Conservation (phyloP, 1,284 basidiomycete genomes). For the Pseudozyma hubeiensis region DNA sequence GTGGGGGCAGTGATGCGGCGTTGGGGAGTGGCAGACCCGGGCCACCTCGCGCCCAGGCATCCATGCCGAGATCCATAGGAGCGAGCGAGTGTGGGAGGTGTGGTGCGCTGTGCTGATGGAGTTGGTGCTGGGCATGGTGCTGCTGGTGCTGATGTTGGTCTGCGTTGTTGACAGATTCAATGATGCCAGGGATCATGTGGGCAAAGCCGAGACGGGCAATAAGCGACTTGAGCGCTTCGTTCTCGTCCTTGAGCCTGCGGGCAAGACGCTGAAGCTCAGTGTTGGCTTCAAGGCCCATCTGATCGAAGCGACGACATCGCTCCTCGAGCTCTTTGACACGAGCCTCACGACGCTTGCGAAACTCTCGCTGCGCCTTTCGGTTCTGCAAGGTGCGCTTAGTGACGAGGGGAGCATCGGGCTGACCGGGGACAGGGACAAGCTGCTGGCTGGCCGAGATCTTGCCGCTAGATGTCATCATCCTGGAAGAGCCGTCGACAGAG, state of each 20-base stretch:
- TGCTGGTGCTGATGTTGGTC: conserved; percentile 10
- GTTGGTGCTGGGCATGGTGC: conserved; percentile 29
- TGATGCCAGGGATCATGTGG: conserved; percentile 49
- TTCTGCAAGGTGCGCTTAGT: conserved; percentile 64
- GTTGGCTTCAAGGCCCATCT: conserved; percentile 65
- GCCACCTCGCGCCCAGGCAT: conserved; percentile 28
- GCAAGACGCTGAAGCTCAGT: conserved; percentile 59
- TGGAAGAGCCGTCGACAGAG: conserved; percentile 18
- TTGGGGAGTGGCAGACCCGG: conserved; percentile 13
- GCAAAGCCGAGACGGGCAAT: conserved; percentile 59
- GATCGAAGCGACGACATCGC: conserved; percentile 60
- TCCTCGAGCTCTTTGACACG: conserved; percentile 62
- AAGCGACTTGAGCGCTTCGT: conserved; percentile 60
- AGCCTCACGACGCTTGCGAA: conserved; percentile 63
- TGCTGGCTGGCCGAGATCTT: conserved; percentile 46
- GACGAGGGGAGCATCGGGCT: conserved; percentile 52
- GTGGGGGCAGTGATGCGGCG: conserved; percentile 17
- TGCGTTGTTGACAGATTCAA: conserved; percentile 43
- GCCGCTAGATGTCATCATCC: conserved; percentile 25
- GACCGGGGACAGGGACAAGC: conserved; percentile 50
- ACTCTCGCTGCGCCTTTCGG: conserved; percentile 63
- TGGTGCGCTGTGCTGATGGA: conserved; percentile 22
- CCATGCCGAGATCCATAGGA: conserved; percentile 45
- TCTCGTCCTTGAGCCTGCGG: conserved; percentile 60
- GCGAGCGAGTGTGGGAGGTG: conserved; percentile 35